Percentiles rank a stretch among this genome's conserved stretches.
Evolutionary conservation across 371 early-diverging fungal species (phyloP).

Genomic region (Circinella umbellata): DNA sequence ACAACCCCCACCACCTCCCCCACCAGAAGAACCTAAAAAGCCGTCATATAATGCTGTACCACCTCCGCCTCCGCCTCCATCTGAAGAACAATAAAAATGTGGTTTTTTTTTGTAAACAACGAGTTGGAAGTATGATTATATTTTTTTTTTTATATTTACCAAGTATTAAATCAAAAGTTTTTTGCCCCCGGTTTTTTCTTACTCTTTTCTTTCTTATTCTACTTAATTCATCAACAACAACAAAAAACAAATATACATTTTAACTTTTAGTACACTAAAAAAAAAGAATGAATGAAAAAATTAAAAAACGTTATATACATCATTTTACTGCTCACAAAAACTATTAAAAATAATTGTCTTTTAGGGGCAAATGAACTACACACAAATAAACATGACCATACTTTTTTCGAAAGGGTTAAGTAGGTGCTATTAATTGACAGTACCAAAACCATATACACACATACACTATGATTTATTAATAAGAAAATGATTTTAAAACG

Average conservation of each 20-base stretch:
- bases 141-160: background rate
- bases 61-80: conserved; percentile 24
- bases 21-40: conserved; percentile 14
- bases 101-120: background rate
- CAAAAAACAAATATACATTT: background rate
- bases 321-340: conserved; percentile 11
- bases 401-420: conserved; percentile 3
- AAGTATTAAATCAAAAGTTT: background rate
- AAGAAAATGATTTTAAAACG: background rate
- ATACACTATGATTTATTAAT: too few species aligned
- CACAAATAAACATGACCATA: background rate
- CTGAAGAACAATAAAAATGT: background rate
- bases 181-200: background rate
- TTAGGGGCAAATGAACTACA: conserved; percentile 1
- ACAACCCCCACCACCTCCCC: conserved; percentile 23
- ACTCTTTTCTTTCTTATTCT: background rate
- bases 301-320: background rate
- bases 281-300: conserved; percentile 5
- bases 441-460: background rate
- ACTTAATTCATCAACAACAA: background rate
- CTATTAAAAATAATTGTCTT: background rate
- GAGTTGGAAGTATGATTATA: background rate
- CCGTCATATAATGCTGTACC: conserved; percentile 27
- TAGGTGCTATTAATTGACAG: background rate
- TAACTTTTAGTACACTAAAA: background rate